Percentiles rank a stretch among this genome's conserved stretches.
Evolutionary conservation across 1,284 basidiomycete genomes (phyloP).

Genomic region (Tilletia caries): DNA sequence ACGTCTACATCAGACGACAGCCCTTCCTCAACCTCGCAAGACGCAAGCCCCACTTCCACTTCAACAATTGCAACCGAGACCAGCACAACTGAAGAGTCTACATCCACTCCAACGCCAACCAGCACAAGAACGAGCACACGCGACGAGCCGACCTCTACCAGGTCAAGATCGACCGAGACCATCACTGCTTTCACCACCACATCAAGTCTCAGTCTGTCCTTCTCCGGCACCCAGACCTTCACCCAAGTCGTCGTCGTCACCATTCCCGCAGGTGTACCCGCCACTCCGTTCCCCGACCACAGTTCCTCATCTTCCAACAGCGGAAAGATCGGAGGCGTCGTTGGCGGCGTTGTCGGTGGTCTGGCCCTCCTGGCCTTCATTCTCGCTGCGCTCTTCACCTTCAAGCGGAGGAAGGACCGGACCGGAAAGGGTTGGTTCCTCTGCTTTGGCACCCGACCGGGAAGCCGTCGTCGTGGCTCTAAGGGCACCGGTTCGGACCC

Average conservation of each 20-base stretch:
- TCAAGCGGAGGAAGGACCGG: constrained; percentile 29
- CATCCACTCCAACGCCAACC: background rate
- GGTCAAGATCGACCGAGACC: constrained; percentile 18
- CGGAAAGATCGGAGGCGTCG: constrained; percentile 42
- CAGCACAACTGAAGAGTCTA: background rate
- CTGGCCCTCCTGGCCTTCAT: constrained; percentile 31
- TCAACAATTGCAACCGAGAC: background rate
- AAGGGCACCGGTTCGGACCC: constrained; percentile 7
- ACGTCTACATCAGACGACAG: background rate
- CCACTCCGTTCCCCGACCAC: constrained; percentile 23
- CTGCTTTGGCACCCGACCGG: constrained; percentile 37
- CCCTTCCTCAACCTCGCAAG: background rate
- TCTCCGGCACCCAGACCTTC: constrained; percentile 25
- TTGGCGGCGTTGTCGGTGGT: constrained; percentile 43
- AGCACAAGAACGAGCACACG: constrained; percentile 6
- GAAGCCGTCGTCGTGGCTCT: background rate
- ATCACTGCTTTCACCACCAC: constrained; percentile 19
- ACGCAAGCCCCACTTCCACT: background rate
- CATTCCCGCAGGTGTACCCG: constrained; percentile 27
- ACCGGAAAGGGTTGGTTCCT: constrained; percentile 43
- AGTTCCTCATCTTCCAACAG: constrained; percentile 31
- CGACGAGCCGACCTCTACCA: constrained; percentile 18
- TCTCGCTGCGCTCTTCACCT: constrained; percentile 21
- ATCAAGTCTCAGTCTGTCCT: constrained; percentile 27
- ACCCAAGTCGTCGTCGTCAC: constrained; percentile 28